Evolutionary conservation across 164 flowering plant genomes (phyloP).

Genomic region (Cinnamomum chago): DNA sequence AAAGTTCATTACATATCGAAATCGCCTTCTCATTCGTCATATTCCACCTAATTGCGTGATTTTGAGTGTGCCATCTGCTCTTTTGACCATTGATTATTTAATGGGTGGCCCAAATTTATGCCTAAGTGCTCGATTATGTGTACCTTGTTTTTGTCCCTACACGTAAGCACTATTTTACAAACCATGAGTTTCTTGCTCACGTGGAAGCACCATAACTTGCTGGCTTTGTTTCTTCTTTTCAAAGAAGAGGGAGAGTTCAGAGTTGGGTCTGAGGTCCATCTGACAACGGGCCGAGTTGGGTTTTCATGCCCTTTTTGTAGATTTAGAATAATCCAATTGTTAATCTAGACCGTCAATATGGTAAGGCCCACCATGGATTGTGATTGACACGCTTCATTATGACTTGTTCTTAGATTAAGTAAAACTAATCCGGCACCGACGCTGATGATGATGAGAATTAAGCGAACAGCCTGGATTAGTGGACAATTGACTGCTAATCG

Average conservation of each 20-base stretch:
- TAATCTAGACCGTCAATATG: too few relatives aligned
- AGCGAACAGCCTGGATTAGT: too few relatives aligned
- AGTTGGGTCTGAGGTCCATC: too few relatives aligned
- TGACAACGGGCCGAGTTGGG: too few relatives aligned
- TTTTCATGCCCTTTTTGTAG: too few relatives aligned
- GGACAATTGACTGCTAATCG: too few relatives aligned
- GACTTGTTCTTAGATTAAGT: too few relatives aligned
- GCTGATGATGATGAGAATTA: too few relatives aligned
- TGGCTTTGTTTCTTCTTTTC: not conserved
- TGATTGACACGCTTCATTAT: too few relatives aligned
- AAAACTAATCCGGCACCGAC: too few relatives aligned
- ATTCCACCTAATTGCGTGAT: constrained; percentile 12
- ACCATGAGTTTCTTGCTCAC: constrained; percentile 4
- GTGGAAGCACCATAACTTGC: constrained; percentile 3
- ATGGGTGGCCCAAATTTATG: not conserved
- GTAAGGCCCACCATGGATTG: too few relatives aligned
- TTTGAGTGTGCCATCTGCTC: constrained; percentile 9
- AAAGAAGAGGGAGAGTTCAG: not conserved
- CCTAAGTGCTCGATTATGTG: constrained; percentile 2
- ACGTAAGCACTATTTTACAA: constrained; percentile 3
- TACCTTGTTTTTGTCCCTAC: constrained; percentile 2
- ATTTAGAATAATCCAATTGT: too few relatives aligned
- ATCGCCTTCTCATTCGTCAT: constrained; percentile 4
- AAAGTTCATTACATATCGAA: constrained; percentile 4
- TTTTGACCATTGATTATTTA: constrained; percentile 3